A percentile compares a stretch with the other conserved stretches of the same genome.
These are phyloP conservation scores for Lecanosticta acicola DNA, from an alignment of 2,329 filamentous ascomycete species.

Conservation along the genomic window DNA sequence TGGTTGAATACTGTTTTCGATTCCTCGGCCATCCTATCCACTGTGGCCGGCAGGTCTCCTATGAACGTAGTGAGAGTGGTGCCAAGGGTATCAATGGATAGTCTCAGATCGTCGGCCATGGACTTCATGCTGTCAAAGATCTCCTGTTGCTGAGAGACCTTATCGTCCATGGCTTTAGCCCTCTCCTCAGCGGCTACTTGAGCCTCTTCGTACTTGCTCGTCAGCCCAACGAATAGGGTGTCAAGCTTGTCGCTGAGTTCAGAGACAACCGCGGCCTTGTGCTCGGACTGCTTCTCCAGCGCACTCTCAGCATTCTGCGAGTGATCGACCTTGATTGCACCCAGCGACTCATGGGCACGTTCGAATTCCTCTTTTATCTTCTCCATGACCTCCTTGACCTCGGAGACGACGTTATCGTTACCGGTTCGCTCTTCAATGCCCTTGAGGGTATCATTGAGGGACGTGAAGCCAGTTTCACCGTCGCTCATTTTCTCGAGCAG, in stretches of 20 bases:
- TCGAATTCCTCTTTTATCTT: slow-evolving; percentile 83
- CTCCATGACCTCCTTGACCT: slow-evolving; percentile 58
- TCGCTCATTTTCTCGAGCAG: slow-evolving; percentile 72
- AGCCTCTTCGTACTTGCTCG: slow-evolving; percentile 83
- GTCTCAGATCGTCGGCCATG: slow-evolving; percentile 79
- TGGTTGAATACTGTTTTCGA: slow-evolving; percentile 79
- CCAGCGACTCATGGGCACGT: slow-evolving; percentile 71
- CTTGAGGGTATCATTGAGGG: slow-evolving; percentile 56
- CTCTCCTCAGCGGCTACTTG: slow-evolving; percentile 69
- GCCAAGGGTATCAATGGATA: slow-evolving; percentile 79
- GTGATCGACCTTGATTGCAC: slow-evolving; percentile 73
- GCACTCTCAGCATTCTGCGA: slow-evolving; percentile 54
- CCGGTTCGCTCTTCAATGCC: slow-evolving; percentile 62
- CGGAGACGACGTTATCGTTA: slow-evolving; percentile 41
- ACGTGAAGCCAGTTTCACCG: slow-evolving; percentile 59
- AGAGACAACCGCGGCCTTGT: slow-evolving; percentile 49
- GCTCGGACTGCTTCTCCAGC: slow-evolving; percentile 56
- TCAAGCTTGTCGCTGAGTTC: slow-evolving; percentile 57
- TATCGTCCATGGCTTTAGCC: slow-evolving; percentile 65
- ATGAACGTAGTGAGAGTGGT: slow-evolving; percentile 49
- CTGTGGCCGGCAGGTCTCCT: slow-evolving; percentile 51
- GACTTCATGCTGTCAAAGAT: slow-evolving; percentile 69
- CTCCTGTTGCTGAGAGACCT: slow-evolving; percentile 66
- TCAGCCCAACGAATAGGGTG: slow-evolving; percentile 73
- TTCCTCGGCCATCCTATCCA: slow-evolving; percentile 81